These are phyloP conservation scores for Ogataea wickerhamii DNA, from an alignment of 805 yeast genomes.

Conservation along the genomic window DNA sequence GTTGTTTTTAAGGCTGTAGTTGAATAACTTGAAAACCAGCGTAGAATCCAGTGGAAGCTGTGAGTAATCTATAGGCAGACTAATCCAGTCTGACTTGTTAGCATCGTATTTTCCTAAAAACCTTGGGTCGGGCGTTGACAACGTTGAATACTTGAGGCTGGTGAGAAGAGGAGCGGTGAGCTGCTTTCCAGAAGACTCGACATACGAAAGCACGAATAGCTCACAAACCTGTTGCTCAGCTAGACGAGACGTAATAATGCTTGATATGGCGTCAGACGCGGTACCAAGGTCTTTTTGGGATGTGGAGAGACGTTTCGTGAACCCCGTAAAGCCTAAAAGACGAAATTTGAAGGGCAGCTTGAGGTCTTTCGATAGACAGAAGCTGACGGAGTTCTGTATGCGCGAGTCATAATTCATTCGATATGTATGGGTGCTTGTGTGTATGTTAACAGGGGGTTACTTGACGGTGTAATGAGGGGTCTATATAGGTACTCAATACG, in stretches of 20 bases:
- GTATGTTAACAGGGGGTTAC: too few relatives aligned
- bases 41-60: slow-evolving; percentile 66
- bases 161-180: slow-evolving; percentile 23
- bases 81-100: slow-evolving; percentile 54
- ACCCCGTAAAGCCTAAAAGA: slow-evolving; percentile 26
- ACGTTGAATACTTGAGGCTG: slow-evolving; percentile 14
- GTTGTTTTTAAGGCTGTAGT: slow-evolving; percentile 50
- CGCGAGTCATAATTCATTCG: slow-evolving; percentile 22
- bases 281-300: slow-evolving; percentile 2
- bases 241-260: slow-evolving; percentile 15
- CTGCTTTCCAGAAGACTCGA: slow-evolving; percentile 21
- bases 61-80: slow-evolving; percentile 64
- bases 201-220: slow-evolving; percentile 11
- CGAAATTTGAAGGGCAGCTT: slow-evolving; percentile 47
- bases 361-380: slow-evolving; percentile 55
- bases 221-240: slow-evolving; percentile 15
- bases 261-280: slow-evolving; percentile 9
- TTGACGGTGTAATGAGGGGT: too few relatives aligned
- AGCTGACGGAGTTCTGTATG: slow-evolving; percentile 27
- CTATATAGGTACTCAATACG: too few relatives aligned
- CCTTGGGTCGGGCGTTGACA: not conserved
- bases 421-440: too few relatives aligned
- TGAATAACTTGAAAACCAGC: slow-evolving; percentile 63
- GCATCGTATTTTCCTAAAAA: slow-evolving; percentile 2
- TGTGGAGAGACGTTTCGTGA: slow-evolving; percentile 16